Percentiles rank a stretch among this genome's conserved stretches.
Conservation (phyloP, 805 yeast species). For the Candida tallmaniae region DNA sequence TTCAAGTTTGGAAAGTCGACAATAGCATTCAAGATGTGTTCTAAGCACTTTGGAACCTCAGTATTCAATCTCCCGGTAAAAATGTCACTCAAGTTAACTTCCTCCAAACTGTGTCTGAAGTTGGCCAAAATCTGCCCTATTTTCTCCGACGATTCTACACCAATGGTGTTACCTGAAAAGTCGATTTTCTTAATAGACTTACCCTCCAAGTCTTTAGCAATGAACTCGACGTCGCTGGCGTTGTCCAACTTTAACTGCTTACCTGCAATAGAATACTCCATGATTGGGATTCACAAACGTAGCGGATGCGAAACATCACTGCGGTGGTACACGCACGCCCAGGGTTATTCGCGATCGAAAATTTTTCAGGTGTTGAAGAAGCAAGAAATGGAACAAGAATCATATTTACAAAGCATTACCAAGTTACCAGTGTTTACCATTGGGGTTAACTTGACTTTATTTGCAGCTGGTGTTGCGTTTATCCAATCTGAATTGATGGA, state of each 20-base stretch:
- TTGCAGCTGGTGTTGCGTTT: slow-evolving; percentile 68
- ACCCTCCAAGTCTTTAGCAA: slow-evolving; percentile 50
- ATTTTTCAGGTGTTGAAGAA: slow-evolving; percentile 1
- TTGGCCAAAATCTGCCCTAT: slow-evolving; percentile 54
- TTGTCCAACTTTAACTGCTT: slow-evolving; percentile 74
- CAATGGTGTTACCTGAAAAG: slow-evolving; percentile 90
- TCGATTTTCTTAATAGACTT: slow-evolving; percentile 51
- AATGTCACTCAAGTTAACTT: slow-evolving; percentile 83
- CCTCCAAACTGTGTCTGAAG: slow-evolving; percentile 45
- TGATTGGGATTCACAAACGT: no score
- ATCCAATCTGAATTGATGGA: slow-evolving; percentile 79
- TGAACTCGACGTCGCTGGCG: slow-evolving; percentile 67
- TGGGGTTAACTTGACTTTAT: slow-evolving; percentile 57
- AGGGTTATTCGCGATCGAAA: no score
- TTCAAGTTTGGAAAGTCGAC: slow-evolving; percentile 63
- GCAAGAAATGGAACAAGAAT: slow-evolving; percentile 16
- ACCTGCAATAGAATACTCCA: slow-evolving; percentile 55
- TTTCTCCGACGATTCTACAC: slow-evolving; percentile 78
- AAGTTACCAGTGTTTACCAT: slow-evolving; percentile 64
- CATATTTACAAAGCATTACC: slow-evolving; percentile 48
- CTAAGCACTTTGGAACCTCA: slow-evolving; percentile 85
- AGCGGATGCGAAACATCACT: no score
- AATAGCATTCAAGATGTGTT: slow-evolving; percentile 67
- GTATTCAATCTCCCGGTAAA: slow-evolving; percentile 93
- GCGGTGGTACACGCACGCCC: no score